Evolutionary conservation across 2,329 filamentous ascomycete genomes (phyloP).

Genomic region (Clarireedia paspali): DNA sequence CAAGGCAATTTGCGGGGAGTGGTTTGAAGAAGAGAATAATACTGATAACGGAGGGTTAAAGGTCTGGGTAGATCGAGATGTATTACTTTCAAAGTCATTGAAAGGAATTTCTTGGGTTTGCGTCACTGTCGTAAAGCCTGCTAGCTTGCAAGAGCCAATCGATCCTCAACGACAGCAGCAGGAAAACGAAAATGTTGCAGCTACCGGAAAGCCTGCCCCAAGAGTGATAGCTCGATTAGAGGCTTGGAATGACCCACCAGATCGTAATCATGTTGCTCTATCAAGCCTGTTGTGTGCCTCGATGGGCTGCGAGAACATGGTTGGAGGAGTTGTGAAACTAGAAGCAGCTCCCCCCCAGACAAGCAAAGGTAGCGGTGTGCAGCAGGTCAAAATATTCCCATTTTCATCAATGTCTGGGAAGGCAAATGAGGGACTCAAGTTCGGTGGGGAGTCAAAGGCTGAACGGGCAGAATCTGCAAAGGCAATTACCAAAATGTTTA

Average conservation of each 20-base stretch:
- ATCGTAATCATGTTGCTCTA: constrained; percentile 70
- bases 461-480: constrained; percentile 72
- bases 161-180: constrained; percentile 61
- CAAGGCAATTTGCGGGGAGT: constrained; percentile 59
- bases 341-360: constrained; percentile 60
- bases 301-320: constrained; percentile 63
- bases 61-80: constrained; percentile 79
- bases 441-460: constrained; percentile 79
- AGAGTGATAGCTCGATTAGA: constrained; percentile 71
- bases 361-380: constrained; percentile 33
- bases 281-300: constrained; percentile 70
- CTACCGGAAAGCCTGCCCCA: constrained; percentile 48
- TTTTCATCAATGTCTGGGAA: constrained; percentile 55
- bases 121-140: constrained; percentile 81
- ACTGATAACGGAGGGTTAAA: constrained; percentile 53
- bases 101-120: constrained; percentile 69
- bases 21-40: constrained; percentile 59
- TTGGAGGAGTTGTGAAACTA: constrained; percentile 81
- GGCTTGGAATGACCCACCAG: constrained; percentile 81
- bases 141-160: constrained; percentile 62
- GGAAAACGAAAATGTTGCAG: constrained; percentile 55
- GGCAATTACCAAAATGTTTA: constrained; percentile 65
- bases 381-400: constrained; percentile 69
- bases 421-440: constrained; percentile 61
- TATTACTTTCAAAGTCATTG: constrained; percentile 63